phyloP scores from a whole-genome alignment of 805 yeast species.

The Myxozyma melibiosi region DNA sequence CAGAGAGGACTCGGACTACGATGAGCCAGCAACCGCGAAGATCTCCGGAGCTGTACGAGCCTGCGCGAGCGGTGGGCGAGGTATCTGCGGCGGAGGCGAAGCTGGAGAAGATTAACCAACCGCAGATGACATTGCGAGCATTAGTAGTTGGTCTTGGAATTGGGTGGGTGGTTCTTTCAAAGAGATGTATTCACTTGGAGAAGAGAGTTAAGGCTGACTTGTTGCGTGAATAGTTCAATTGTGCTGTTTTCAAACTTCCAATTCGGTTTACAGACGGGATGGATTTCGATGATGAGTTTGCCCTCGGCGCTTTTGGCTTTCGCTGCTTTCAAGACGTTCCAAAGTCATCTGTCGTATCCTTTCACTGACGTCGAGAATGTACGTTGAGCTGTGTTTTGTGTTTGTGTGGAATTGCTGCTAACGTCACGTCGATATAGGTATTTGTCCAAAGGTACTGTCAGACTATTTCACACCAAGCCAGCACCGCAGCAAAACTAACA shows the following conservation, averaged over 20 bases:
- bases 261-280: slow-evolving; percentile 95
- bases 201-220: background rate
- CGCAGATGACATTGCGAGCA: slow-evolving; percentile 64
- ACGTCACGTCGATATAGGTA: slow-evolving; percentile 16
- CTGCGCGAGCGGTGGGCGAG: slow-evolving; percentile 7
- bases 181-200: background rate
- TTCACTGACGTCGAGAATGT: slow-evolving; percentile 93
- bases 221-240: slow-evolving; percentile 53
- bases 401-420: background rate
- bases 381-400: slow-evolving; percentile 36
- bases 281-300: slow-evolving; percentile 99
- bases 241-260: slow-evolving; percentile 90
- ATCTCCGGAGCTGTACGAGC: slow-evolving; percentile 13
- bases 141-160: slow-evolving; percentile 74
- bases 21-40: background rate
- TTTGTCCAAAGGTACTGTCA: slow-evolving; percentile 34
- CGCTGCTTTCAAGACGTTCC: slow-evolving; percentile 70
- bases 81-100: slow-evolving; percentile 9
- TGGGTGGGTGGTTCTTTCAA: slow-evolving; percentile 49
- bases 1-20: no score
- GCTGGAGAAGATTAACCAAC: slow-evolving; percentile 41
- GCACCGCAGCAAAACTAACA: slow-evolving; percentile 40
- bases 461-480: background rate
- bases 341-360: slow-evolving; percentile 41
- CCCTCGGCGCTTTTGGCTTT: slow-evolving; percentile 90